Evolutionary conservation across 2,329 filamentous ascomycete species (phyloP), one percentile per base, ranked within the genome.

Genomic region (Bertia moriformis): DNA sequence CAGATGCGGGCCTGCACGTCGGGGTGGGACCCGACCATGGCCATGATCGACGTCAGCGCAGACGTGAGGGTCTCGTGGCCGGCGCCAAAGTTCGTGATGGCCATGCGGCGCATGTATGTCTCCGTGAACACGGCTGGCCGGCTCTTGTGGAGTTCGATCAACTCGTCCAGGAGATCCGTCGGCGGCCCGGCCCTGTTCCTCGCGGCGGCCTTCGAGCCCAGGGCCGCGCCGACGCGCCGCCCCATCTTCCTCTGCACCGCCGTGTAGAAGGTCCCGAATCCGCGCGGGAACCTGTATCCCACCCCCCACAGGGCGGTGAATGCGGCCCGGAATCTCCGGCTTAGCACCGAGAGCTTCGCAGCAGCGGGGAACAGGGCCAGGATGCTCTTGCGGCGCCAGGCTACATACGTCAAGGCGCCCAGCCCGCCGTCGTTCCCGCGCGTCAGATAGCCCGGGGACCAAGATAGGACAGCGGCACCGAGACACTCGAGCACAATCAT

Each of bases 21-120:
- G 0, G 46, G 29, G 19, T 65, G 56, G 0, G 59, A 58, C 1
- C 58, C 65, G 18, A 73, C 54, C 57, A 68, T 61, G 37, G 63
- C 54, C 37, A 73, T 48, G 17, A 60, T 53, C 3, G 68, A 62
- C 0, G 67, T 71, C 4, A 72, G 47, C 0, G 68, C 67, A 1
- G 67, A 67, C 10, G 65, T 66, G 55, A 70, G 59, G 0, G 68
- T 72, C 46, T 72, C 68, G 42, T 72, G 68, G 0, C 68, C 68
- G 1, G 68, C 68, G 10, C 68, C 68, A 45, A 72, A 71, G 44
- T 72, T 72, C 2, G 68, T 71, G 2, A 69, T 56, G 2, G 65
- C 66, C 56, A 71, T 65, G 19, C 67, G 64, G 2, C 62, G 61
- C 7, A 72, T 56, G 39, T 71, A 71, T 0, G 46, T 50, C 18